These are phyloP conservation scores for Euphorbia celastroides DNA, from an alignment of 441 rosid genomes.

Conservation along the genomic window DNA sequence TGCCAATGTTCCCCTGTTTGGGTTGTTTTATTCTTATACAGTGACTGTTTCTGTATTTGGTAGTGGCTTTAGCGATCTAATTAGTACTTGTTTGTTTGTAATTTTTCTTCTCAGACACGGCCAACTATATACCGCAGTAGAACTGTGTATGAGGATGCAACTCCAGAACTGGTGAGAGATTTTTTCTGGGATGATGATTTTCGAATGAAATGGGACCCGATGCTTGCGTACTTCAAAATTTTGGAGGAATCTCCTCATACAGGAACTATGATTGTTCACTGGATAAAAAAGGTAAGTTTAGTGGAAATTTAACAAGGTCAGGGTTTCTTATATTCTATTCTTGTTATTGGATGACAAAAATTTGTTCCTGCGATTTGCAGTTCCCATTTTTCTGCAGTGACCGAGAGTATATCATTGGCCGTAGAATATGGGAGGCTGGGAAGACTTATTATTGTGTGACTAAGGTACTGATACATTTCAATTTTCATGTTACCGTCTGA, in stretches of 20 bases:
- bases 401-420: slow-evolving; percentile 79
- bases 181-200: slow-evolving; percentile 99
- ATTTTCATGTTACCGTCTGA: background rate
- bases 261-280: slow-evolving; percentile 65
- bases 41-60: slow-evolving; percentile 2
- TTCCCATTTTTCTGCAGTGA: slow-evolving; percentile 95
- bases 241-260: slow-evolving; percentile 64
- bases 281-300: slow-evolving; percentile 69
- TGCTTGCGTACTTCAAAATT: slow-evolving; percentile 68
- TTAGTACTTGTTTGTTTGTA: slow-evolving; percentile 28
- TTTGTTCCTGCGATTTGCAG: slow-evolving; percentile 40
- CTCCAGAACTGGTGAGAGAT: slow-evolving; percentile 75
- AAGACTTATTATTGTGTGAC: slow-evolving; percentile 73
- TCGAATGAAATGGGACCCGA: slow-evolving; percentile 91
- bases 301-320: slow-evolving; percentile 7
- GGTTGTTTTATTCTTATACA: slow-evolving; percentile 1
- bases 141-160: slow-evolving; percentile 88
- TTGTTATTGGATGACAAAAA: slow-evolving; percentile 9
- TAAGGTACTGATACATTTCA: slow-evolving; percentile 43
- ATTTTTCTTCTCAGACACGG: slow-evolving; percentile 47
- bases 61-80: background rate
- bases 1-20: background rate
- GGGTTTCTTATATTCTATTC: slow-evolving; percentile 8
- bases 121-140: slow-evolving; percentile 63
- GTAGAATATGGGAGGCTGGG: slow-evolving; percentile 91